These are phyloP conservation scores for Neopestalotiopsis rosae DNA, from an alignment of 2,329 filamentous ascomycete genomes.

Conservation along the genomic window DNA sequence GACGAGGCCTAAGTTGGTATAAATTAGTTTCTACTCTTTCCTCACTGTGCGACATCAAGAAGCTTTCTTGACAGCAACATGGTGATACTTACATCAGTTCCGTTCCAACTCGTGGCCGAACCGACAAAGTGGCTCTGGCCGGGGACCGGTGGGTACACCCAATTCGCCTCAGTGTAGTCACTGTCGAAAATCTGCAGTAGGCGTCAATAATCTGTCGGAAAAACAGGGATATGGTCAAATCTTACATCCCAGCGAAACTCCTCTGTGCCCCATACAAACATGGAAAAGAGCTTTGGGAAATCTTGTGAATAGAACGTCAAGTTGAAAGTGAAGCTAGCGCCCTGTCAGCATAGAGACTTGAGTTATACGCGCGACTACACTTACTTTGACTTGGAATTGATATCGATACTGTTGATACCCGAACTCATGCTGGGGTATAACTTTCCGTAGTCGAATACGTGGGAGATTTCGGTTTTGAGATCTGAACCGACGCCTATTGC, in stretches of 20 bases:
- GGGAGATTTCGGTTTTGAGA: constrained; percentile 23
- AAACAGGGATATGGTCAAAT: not conserved
- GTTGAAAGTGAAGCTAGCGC: constrained; percentile 33
- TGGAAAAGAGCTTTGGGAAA: constrained; percentile 30
- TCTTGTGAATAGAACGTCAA: constrained; percentile 28
- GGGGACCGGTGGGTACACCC: constrained; percentile 46
- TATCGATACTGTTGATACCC: constrained; percentile 15
- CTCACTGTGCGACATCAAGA: no score
- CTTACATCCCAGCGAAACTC: constrained; percentile 36
- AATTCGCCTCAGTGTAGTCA: constrained; percentile 44
- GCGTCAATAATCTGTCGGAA: not conserved
- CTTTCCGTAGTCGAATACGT: constrained; percentile 25
- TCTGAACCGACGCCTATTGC: constrained; percentile 25
- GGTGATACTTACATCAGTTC: constrained; percentile 27
- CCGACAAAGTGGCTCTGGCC: constrained; percentile 48
- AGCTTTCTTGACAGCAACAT: no score
- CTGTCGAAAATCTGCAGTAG: constrained; percentile 40
- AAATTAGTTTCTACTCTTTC: no score
- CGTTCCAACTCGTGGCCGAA: constrained; percentile 45
- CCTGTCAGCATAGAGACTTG: not conserved
- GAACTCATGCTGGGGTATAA: constrained; percentile 23
- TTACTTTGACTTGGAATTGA: constrained; percentile 27
- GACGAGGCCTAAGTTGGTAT: constrained; percentile 23
- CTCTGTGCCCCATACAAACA: constrained; percentile 30
- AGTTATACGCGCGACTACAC: not conserved